Evolutionary conservation across 805 yeast species (phyloP).

Genomic region (Wickerhamomyces canadensis): DNA sequence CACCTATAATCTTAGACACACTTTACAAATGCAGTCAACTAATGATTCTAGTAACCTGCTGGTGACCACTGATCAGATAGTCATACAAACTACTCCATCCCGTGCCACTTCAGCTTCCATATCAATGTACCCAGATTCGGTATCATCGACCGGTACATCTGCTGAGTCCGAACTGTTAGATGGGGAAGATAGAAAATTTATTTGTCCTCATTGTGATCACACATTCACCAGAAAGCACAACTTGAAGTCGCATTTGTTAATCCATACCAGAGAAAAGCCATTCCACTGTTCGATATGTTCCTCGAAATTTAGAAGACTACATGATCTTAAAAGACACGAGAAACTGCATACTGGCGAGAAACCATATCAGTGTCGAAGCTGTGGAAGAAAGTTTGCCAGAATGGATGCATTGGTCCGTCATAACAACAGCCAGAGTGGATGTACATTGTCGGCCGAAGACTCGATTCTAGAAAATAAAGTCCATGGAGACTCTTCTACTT

Average conservation of each 20-base stretch:
- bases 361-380: slow-evolving; percentile 56
- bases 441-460: slow-evolving; percentile 17
- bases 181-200: slow-evolving; percentile 30
- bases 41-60: neutral
- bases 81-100: too few relatives aligned
- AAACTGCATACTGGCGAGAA: slow-evolving; percentile 73
- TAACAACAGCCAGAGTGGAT: slow-evolving; percentile 36
- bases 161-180: neutral
- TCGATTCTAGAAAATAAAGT: neutral
- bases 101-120: too few relatives aligned
- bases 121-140: neutral
- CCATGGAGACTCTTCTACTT: neutral
- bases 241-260: slow-evolving; percentile 64
- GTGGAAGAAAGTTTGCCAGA: slow-evolving; percentile 64
- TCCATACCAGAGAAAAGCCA: slow-evolving; percentile 62
- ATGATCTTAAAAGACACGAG: slow-evolving; percentile 72
- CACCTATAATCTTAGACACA: too few relatives aligned
- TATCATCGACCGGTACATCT: neutral
- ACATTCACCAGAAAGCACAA: slow-evolving; percentile 70
- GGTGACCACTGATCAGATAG: neutral
- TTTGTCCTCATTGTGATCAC: slow-evolving; percentile 57
- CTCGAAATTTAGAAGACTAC: slow-evolving; percentile 61
- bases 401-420: slow-evolving; percentile 75
- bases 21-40: too few relatives aligned
- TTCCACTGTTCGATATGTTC: slow-evolving; percentile 58